A percentile compares a stretch with the other conserved stretches of the same genome.
phyloP scores from a whole-genome alignment of 164 flowering plant genomes.

The Sextonia rubra region DNA sequence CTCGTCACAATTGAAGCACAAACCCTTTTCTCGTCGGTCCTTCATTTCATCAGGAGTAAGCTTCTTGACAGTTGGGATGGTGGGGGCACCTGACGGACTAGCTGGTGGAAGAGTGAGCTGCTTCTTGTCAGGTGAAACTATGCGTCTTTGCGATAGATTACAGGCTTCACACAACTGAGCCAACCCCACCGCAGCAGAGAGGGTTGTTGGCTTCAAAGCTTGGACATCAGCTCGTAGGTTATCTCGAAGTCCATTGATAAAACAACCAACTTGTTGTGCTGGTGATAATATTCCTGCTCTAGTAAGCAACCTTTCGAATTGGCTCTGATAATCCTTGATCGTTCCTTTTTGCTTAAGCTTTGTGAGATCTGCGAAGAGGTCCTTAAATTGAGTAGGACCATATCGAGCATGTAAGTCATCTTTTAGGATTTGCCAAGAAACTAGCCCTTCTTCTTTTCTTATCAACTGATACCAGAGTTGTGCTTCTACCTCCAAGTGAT shows the following conservation, averaged over 20 bases:
- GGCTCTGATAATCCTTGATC: not conserved
- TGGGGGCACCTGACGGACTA: too few relatives aligned
- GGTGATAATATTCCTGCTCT: not conserved
- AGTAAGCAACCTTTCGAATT: conserved; percentile 6
- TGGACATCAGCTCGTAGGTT: not conserved
- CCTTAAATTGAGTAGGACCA: conserved; percentile 5
- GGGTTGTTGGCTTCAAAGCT: not conserved
- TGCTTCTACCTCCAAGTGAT: too few relatives aligned
- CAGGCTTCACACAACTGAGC: not conserved
- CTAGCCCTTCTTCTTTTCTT: not conserved
- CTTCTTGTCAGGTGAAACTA: too few relatives aligned
- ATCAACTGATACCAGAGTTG: too few relatives aligned
- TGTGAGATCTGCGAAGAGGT: conserved; percentile 7
- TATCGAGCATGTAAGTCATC: not conserved
- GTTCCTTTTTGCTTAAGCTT: not conserved
- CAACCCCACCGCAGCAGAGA: not conserved
- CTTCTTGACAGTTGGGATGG: too few relatives aligned
- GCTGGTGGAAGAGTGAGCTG: too few relatives aligned
- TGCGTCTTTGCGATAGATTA: too few relatives aligned
- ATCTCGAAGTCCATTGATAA: not conserved
- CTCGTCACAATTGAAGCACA: too few relatives aligned
- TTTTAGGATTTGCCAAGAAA: conserved; percentile 8
- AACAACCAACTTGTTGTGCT: not conserved
- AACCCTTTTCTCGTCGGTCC: too few relatives aligned
- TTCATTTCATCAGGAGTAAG: too few relatives aligned